Conservation (phyloP, 768 basidiomycete species). For the Lactarius psammicola region DNA sequence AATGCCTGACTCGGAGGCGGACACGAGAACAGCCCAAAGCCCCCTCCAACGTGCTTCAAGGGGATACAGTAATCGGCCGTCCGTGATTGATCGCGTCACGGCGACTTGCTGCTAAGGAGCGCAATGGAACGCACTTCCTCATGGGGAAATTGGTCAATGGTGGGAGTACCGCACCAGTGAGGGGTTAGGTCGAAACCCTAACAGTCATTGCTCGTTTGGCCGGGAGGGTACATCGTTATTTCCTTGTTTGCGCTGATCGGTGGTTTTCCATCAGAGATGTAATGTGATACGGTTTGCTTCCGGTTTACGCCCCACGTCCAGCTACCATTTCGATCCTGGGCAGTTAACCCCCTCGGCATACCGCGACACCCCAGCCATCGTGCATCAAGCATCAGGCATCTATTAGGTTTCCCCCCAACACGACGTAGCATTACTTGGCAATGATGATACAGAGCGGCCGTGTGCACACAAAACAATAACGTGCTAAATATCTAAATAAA, state of each 20-base stretch:
- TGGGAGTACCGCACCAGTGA: not conserved
- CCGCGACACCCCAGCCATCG: too few species aligned
- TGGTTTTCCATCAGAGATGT: not conserved
- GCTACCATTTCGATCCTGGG: too few species aligned
- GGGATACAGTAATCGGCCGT: not conserved
- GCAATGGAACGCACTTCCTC: not conserved
- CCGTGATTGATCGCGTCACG: not conserved
- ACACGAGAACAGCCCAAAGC: not conserved
- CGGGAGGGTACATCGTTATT: not conserved
- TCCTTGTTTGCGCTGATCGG: not conserved
- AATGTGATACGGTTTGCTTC: not conserved
- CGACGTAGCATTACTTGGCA: not conserved
- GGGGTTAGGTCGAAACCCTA: not conserved
- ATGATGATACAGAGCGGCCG: not conserved
- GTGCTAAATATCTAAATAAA: not conserved
- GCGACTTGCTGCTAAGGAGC: not conserved
- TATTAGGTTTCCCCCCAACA: not conserved
- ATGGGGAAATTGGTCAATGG: not conserved
- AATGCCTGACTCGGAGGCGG: too few species aligned
- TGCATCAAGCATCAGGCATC: too few species aligned
- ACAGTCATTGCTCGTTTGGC: not conserved
- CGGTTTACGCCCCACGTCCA: not conserved
- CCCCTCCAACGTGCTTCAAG: not conserved
- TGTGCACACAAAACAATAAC: not conserved
- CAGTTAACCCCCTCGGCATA: too few species aligned